phyloP scores from a whole-genome alignment of 179 eudicot species.

The Corrigiola litoralis region DNA sequence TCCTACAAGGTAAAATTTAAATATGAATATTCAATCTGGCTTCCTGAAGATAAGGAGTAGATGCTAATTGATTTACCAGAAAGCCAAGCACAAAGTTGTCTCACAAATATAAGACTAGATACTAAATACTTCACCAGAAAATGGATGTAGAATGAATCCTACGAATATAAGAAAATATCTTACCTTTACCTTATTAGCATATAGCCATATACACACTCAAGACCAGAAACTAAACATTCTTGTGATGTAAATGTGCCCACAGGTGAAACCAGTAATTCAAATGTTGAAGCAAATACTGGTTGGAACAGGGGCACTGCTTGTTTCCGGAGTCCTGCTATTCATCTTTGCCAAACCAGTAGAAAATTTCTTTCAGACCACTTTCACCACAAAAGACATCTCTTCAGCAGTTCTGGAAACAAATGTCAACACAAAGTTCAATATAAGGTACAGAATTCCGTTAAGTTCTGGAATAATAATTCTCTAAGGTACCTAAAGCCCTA shows the following conservation, averaged over 20 bases:
- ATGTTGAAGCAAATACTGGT: constrained; percentile 91
- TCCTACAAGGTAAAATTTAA: constrained; percentile 72
- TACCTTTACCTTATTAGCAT: neutral
- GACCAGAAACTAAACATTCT: neutral
- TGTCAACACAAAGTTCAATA: constrained; percentile 39
- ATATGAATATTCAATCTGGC: neutral
- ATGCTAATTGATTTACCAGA: neutral
- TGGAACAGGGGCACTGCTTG: constrained; percentile 80
- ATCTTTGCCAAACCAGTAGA: constrained; percentile 81
- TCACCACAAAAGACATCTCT: constrained; percentile 33
- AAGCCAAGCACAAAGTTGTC: neutral
- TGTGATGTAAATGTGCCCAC: constrained; percentile 7
- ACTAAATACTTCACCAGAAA: too few species aligned
- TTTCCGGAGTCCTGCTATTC: constrained; percentile 57
- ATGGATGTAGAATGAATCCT: too few species aligned
- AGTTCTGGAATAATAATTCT: neutral
- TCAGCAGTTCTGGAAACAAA: constrained; percentile 35
- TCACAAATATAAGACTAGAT: neutral
- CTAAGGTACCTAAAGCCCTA: neutral
- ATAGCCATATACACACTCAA: neutral
- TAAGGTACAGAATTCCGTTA: constrained; percentile 40
- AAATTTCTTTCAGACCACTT: constrained; percentile 49
- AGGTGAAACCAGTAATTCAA: constrained; percentile 96
- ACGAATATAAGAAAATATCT: too few species aligned
- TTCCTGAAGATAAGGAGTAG: neutral